Evolutionary conservation across 2,329 filamentous ascomycete genomes (phyloP).

Genomic region (Alternaria triticina): DNA sequence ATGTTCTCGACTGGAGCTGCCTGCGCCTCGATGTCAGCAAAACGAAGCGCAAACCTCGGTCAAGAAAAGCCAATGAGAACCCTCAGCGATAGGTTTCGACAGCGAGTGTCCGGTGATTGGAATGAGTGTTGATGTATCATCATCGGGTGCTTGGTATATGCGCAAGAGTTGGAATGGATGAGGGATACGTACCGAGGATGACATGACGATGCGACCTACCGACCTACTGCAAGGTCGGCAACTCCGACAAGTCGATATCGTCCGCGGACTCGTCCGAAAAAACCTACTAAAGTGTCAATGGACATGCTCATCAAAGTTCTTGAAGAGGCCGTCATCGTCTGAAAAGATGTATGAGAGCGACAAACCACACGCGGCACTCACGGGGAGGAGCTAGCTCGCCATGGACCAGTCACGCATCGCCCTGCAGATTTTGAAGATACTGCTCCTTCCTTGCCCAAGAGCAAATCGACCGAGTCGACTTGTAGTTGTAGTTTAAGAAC

Average conservation of each 20-base stretch:
- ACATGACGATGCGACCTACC: not conserved
- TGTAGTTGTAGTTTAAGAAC: not conserved
- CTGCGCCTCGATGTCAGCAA: not conserved
- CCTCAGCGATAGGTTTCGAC: not conserved
- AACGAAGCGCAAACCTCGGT: no score
- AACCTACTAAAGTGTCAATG: not conserved
- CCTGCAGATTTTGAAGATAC: not conserved
- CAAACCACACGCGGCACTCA: not conserved
- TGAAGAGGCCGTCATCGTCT: not conserved
- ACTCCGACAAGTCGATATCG: not conserved
- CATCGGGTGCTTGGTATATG: not conserved
- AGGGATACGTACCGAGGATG: not conserved
- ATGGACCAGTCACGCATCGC: not conserved
- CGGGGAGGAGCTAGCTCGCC: not conserved
- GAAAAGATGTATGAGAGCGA: not conserved
- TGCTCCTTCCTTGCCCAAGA: not conserved
- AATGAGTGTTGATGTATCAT: not conserved
- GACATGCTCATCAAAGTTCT: not conserved
- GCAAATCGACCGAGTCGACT: not conserved
- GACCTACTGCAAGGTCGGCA: not conserved
- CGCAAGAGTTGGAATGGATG: not conserved
- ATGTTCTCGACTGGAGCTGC: not conserved
- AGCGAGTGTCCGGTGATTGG: not conserved
- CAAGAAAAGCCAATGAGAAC: not conserved
- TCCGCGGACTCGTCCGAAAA: not conserved